These are phyloP conservation scores for Colletotrichum echinochloae DNA, from an alignment of 2,329 filamentous ascomycete genomes.

Conservation along the genomic window DNA sequence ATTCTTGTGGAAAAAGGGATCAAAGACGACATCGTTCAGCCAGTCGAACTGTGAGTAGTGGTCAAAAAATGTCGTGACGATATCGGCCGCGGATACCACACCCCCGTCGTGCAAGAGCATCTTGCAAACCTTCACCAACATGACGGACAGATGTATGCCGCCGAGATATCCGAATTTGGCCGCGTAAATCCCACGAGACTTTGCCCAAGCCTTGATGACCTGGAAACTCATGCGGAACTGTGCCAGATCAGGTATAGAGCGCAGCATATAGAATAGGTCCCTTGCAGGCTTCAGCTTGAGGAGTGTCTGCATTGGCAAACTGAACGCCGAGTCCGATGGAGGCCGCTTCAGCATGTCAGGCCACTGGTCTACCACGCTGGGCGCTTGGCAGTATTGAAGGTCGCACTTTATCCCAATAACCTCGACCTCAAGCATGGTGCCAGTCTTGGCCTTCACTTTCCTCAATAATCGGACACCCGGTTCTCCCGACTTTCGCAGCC, in stretches of 20 bases:
- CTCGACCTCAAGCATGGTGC: slow-evolving; percentile 73
- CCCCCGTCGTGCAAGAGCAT: slow-evolving; percentile 54
- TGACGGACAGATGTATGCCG: slow-evolving; percentile 72
- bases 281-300: slow-evolving; percentile 73
- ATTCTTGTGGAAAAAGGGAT: slow-evolving; percentile 69
- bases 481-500: slow-evolving; percentile 60
- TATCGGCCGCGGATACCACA: slow-evolving; percentile 58
- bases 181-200: slow-evolving; percentile 71
- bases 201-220: slow-evolving; percentile 72
- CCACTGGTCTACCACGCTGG: slow-evolving; percentile 50
- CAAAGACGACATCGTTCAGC: slow-evolving; percentile 65
- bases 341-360: slow-evolving; percentile 61
- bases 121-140: slow-evolving; percentile 72
- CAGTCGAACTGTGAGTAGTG: slow-evolving; percentile 74
- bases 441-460: slow-evolving; percentile 68
- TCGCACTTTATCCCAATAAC: slow-evolving; percentile 70
- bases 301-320: slow-evolving; percentile 66
- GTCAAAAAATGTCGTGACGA: slow-evolving; percentile 71
- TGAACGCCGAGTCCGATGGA: slow-evolving; percentile 64
- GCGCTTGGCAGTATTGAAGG: slow-evolving; percentile 72
- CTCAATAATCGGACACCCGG: slow-evolving; percentile 64
- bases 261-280: slow-evolving; percentile 70
- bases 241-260: slow-evolving; percentile 69
- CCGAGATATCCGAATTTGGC: slow-evolving; percentile 74
- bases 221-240: slow-evolving; percentile 70